phyloP scores from a whole-genome alignment of 2,329 filamentous ascomycete species.

The Diaporthe vaccinii region DNA sequence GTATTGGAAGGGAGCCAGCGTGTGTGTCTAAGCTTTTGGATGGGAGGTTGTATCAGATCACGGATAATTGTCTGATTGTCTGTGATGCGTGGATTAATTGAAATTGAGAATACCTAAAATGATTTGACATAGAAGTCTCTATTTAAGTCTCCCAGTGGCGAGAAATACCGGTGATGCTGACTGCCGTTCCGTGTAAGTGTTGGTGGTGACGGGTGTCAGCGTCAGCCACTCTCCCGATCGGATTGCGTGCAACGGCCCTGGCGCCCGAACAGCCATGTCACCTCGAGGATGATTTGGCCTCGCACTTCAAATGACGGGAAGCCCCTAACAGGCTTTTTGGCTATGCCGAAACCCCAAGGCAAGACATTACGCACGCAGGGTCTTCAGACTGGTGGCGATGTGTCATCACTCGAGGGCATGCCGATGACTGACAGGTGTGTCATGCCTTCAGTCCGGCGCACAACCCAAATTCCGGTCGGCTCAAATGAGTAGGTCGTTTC shows the following conservation, averaged over 20 bases:
- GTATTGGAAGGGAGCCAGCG: constrained; percentile 17
- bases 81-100: not conserved
- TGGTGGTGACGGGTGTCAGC: constrained; percentile 9
- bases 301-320: not conserved
- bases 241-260: not conserved
- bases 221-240: constrained; percentile 11
- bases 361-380: not conserved
- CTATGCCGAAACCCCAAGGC: too few relatives aligned
- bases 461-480: not conserved
- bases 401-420: not conserved
- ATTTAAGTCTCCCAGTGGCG: not conserved
- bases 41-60: not conserved
- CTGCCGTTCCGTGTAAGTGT: constrained; percentile 5
- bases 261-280: not conserved
- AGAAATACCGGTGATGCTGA: not conserved
- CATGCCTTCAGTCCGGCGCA: not conserved
- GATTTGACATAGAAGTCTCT: not conserved
- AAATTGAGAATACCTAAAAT: not conserved
- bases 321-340: not conserved
- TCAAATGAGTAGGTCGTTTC: not conserved
- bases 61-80: not conserved
- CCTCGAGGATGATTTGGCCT: not conserved
- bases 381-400: not conserved
- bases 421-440: not conserved
- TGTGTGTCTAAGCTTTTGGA: not conserved